phyloP scores from a whole-genome alignment of 495 filamentous ascomycete genomes.

The Neohortaea acidophila region DNA sequence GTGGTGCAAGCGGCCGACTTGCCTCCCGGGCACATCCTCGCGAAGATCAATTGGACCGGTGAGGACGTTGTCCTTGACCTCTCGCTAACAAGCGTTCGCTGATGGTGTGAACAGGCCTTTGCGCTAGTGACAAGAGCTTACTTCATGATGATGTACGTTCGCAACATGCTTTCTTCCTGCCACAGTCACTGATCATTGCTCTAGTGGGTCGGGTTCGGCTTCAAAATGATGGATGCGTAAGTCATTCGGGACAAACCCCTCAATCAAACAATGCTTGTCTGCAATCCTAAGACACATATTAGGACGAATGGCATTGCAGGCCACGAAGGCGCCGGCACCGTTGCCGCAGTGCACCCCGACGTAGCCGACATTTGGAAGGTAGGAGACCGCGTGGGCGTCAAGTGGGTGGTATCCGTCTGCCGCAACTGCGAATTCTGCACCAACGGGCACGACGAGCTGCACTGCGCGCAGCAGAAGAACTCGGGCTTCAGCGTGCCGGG shows the following conservation, averaged over 20 bases:
- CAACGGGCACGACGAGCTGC: constrained; percentile 20
- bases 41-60: constrained; percentile 19
- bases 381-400: constrained; percentile 22
- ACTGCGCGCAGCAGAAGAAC: constrained; percentile 21
- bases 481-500: constrained; percentile 18
- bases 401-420: constrained; percentile 20
- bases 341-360: constrained; percentile 18
- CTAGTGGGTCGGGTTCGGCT: constrained; percentile 16
- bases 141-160: constrained; percentile 23
- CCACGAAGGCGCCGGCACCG: constrained; percentile 25
- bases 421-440: constrained; percentile 23
- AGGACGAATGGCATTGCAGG: constrained; percentile 24
- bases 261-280: constrained; percentile 32
- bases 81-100: constrained; percentile 42
- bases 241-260: constrained; percentile 25
- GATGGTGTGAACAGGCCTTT: constrained; percentile 16
- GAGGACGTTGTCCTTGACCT: not conserved
- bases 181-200: too few species aligned
- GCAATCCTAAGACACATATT: constrained; percentile 33
- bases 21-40: constrained; percentile 13
- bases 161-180: too few species aligned
- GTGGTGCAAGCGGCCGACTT: constrained; percentile 9
- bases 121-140: constrained; percentile 20
- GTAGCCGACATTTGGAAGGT: constrained; percentile 18
- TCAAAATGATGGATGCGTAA: constrained; percentile 9